Base-by-base conservation (phyloP, 2,329 filamentous ascomycete genomes). In the Hypoxylon sp. region DNA sequence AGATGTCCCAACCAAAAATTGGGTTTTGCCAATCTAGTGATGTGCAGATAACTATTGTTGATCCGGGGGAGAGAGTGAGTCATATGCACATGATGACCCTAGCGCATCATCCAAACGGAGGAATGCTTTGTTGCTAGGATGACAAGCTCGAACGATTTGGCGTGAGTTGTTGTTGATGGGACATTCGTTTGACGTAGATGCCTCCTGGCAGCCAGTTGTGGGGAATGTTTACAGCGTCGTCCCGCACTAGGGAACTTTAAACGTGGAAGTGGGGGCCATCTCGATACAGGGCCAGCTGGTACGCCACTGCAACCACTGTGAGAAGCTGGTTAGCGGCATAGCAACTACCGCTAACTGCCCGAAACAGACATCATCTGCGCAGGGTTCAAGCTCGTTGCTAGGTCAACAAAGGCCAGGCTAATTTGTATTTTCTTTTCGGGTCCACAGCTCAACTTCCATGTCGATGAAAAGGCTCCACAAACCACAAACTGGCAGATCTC, bases 121-220 rank as follows among this genome's bases (percentile, higher is more conserved):
- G 69, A 70, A 72, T 73, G 71, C 54, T 72, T 72, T 60, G 65
- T 55, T 67, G 70, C 75, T 73, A 68, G 65, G 63, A 72, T 68
- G 65, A 69, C 65, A 48, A 70, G 68, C 24, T 32, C 6, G 39
- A 24, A 63, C 63, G 59, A 71, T 73, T 71, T 63, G 70, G 32
- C n/a, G 32, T 46, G 60, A 44, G 21, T 27, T 44, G 13, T 69
- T 62, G 54, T 56, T 66, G 62, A 62, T 61, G 42, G 11, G 37
- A 62, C 29, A 21, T 21, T 56, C 60, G 55, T 58, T 53, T 64
- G 52, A 42, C 17, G 39, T 52, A 27, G n/a, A 17, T 37, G 35
- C 35, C 4, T 37, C 35, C 35, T 6, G 35, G 35, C 24, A 27
- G 15, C 15, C 11, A 19, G 52, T 19, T 61, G 50, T 62, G 50